Conservation (phyloP, 1,139 yeast species). For the Starmera stellimalicola region DNA sequence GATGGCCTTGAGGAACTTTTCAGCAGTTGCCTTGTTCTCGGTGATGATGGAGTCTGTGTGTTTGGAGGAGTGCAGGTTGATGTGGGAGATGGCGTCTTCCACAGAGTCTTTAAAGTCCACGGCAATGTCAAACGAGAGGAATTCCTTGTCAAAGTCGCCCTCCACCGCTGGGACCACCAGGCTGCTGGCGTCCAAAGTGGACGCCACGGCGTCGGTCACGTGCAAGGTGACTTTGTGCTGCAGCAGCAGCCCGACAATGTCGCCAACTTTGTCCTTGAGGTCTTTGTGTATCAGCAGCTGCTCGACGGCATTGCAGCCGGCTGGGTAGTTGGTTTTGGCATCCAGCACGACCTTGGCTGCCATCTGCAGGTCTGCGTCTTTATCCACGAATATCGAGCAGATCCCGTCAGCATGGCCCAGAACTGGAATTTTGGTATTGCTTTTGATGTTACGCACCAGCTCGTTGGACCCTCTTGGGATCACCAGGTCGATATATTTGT, state of each 20-base stretch:
- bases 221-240: constrained; percentile 69
- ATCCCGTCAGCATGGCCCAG: constrained; percentile 98
- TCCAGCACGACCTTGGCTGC: constrained; percentile 72
- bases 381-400: constrained; percentile 79
- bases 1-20: constrained; percentile 68
- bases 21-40: constrained; percentile 58
- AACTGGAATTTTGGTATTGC: constrained; percentile 88
- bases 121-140: constrained; percentile 73
- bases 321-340: constrained; percentile 92
- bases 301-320: constrained; percentile 97
- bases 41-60: constrained; percentile 94
- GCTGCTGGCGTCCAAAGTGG: constrained; percentile 17
- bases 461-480: constrained; percentile 96
- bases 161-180: constrained; percentile 37
- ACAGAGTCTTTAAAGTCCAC: constrained; percentile 52
- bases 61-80: constrained; percentile 85
- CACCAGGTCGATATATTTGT: constrained; percentile 84
- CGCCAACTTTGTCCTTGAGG: constrained; percentile 33
- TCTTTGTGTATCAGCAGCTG: constrained; percentile 61
- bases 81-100: constrained; percentile 69
- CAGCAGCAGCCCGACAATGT: constrained; percentile 38
- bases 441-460: constrained; percentile 76
- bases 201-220: constrained; percentile 43
- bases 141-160: constrained; percentile 74
- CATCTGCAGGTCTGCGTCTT: constrained; percentile 63